A percentile compares a stretch with the other conserved stretches of the same genome.
Conservation (phyloP, 768 basidiomycete species). For the Leccinum boreale region DNA sequence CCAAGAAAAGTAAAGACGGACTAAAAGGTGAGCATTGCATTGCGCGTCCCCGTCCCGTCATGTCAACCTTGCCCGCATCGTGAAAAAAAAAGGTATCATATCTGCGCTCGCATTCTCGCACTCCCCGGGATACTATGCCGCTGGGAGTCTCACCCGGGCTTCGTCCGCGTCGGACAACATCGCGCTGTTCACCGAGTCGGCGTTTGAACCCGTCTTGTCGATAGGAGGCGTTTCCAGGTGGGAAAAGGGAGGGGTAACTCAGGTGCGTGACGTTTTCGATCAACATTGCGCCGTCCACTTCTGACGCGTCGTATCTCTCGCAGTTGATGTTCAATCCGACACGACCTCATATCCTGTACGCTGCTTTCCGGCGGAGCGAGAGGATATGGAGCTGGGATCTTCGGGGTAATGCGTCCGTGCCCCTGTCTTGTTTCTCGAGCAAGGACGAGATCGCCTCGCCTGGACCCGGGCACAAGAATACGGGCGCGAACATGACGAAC, state of each 20-base stretch:
- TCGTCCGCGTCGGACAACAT: constrained; percentile 49
- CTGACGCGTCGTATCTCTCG: not conserved
- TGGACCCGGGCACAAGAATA: not conserved
- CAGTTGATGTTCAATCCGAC: constrained; percentile 78
- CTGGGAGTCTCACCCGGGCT: constrained; percentile 64
- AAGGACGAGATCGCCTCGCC: not conserved
- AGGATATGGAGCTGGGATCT: constrained; percentile 78
- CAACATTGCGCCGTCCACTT: not conserved
- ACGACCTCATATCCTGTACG: constrained; percentile 70
- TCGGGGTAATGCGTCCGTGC: constrained; percentile 48
- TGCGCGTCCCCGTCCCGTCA: not conserved
- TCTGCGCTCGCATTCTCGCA: constrained; percentile 79
- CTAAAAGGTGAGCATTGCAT: constrained; percentile 64
- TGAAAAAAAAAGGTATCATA: constrained; percentile 62
- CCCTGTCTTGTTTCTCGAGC: constrained; percentile 36
- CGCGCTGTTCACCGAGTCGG: constrained; percentile 62
- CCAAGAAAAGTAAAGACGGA: constrained; percentile 78
- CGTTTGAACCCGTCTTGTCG: constrained; percentile 55
- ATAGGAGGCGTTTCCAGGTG: constrained; percentile 50
- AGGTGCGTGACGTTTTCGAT: constrained; percentile 36
- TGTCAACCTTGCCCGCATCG: not conserved
- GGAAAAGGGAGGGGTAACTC: constrained; percentile 41
- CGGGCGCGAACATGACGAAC: constrained; percentile 50
- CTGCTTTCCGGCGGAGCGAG: constrained; percentile 63
- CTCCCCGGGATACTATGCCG: constrained; percentile 67